phyloP scores from a whole-genome alignment of 371 early-diverging fungal species.

The Vavraia culicis region DNA sequence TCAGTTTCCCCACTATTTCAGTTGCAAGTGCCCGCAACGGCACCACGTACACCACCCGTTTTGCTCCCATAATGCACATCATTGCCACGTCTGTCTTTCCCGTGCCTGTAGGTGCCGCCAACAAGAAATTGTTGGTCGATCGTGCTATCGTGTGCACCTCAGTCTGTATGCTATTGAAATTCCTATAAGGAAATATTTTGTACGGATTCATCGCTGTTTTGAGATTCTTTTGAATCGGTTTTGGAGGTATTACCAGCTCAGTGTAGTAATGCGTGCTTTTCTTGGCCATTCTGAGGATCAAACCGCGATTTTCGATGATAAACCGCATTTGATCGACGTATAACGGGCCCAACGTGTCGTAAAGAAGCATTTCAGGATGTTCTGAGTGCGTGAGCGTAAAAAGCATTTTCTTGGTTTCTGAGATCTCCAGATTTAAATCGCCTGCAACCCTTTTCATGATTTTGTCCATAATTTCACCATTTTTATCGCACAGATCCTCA shows the following conservation, averaged over 20 bases:
- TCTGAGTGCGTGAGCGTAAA: neutral
- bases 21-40: conserved; percentile 97
- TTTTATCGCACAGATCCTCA: too few species aligned
- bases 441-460: too few species aligned
- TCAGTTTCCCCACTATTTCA: conserved; percentile 80
- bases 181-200: conserved; percentile 43
- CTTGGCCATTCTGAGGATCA: neutral
- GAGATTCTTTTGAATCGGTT: neutral
- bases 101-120: conserved; percentile 93
- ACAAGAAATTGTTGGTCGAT: conserved; percentile 57
- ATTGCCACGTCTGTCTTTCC: conserved; percentile 78
- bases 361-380: neutral
- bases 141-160: conserved; percentile 73
- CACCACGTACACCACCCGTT: conserved; percentile 71
- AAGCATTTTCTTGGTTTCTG: too few species aligned
- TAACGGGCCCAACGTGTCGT: neutral
- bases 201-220: neutral
- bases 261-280: neutral
- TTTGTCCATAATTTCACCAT: too few species aligned
- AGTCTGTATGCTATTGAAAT: conserved; percentile 91
- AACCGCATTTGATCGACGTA: neutral
- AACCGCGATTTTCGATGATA: neutral
- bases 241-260: neutral
- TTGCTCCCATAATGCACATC: conserved; percentile 48
- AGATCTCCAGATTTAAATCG: too few species aligned